These are phyloP conservation scores for Trichosporon faecale DNA, from an alignment of 1,284 basidiomycete genomes.

Conservation along the genomic window DNA sequence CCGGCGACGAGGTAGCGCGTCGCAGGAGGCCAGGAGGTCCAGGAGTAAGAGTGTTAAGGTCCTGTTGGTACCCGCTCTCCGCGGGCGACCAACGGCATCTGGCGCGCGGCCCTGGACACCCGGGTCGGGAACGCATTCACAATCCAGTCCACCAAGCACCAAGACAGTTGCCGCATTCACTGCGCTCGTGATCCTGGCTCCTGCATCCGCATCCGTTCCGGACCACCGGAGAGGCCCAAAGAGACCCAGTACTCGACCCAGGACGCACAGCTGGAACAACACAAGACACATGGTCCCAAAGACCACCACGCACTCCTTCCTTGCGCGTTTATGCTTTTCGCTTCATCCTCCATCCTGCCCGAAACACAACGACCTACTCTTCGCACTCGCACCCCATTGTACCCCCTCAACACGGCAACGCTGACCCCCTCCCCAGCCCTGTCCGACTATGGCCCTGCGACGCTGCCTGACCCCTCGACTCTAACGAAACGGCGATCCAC, in stretches of 20 bases:
- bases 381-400: neutral
- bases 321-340: constrained; percentile 2
- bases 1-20: neutral
- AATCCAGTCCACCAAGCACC: no score
- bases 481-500: constrained; percentile 33
- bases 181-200: no score
- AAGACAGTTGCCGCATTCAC: neutral
- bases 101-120: neutral
- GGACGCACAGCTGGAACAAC: neutral
- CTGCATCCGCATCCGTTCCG: neutral
- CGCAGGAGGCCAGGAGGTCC: neutral
- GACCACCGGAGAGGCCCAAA: neutral
- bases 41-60: neutral
- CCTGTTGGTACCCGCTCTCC: neutral
- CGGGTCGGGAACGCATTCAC: neutral
- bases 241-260: neutral
- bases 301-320: neutral
- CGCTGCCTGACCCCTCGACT: neutral
- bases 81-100: neutral
- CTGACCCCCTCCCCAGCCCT: constrained; percentile 15
- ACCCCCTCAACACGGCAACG: neutral
- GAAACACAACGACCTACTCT: neutral
- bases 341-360: neutral
- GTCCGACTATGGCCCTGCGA: constrained; percentile 17
- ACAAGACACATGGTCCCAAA: neutral